These are phyloP conservation scores for Aspergillus japonicus DNA, from an alignment of 2,329 filamentous ascomycete genomes.

Conservation along the genomic window DNA sequence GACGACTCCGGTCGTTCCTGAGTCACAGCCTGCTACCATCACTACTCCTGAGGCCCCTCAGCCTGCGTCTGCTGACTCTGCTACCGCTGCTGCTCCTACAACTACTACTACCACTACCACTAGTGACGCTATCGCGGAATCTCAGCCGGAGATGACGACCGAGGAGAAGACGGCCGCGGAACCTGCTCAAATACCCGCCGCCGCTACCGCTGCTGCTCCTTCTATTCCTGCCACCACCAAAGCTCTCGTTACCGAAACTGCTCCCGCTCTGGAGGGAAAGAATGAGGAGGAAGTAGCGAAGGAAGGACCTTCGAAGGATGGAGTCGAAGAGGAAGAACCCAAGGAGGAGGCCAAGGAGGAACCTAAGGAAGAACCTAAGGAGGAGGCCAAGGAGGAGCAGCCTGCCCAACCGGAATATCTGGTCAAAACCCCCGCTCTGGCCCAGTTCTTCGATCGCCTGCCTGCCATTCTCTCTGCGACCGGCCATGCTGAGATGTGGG, in stretches of 20 bases:
- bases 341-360: background rate
- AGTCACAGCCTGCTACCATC: constrained; percentile 7
- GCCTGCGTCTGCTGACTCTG: background rate
- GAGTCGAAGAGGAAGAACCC: background rate
- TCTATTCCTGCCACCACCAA: constrained; percentile 9
- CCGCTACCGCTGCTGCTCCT: constrained; percentile 13
- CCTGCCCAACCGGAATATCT: constrained; percentile 33
- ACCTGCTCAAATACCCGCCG: constrained; percentile 2
- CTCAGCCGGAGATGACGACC: constrained; percentile 1
- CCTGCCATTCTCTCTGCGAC: constrained; percentile 57
- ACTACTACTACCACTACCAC: too few relatives aligned
- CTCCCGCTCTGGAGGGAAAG: constrained; percentile 3
- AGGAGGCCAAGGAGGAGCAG: constrained; percentile 25
- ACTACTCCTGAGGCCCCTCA: background rate
- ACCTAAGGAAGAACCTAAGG: constrained; percentile 15
- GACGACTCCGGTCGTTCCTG: constrained; percentile 1
- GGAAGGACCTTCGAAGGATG: background rate
- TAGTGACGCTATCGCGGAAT: background rate
- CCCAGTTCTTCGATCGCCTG: constrained; percentile 59
- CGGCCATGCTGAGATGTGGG: constrained; percentile 79
- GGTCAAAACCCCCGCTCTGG: constrained; percentile 46
- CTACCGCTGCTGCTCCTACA: background rate
- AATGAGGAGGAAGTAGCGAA: background rate
- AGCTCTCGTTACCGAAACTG: constrained; percentile 1
- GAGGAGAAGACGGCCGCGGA: constrained; percentile 1